A percentile compares a stretch with the other conserved stretches of the same genome.
Conservation (phyloP, 805 yeast species). For the Maudiozyma bulderi region DNA sequence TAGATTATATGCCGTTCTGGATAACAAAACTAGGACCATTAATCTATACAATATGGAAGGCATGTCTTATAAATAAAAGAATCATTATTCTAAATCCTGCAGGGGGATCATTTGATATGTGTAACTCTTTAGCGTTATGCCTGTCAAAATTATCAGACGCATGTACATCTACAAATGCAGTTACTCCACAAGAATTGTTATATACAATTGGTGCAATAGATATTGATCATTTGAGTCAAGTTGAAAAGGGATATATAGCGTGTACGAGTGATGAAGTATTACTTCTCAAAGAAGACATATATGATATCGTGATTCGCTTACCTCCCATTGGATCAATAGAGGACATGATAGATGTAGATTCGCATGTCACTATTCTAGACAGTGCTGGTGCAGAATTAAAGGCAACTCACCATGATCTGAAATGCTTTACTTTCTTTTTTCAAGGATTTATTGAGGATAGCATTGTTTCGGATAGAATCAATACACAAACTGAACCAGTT, state of each 20-base stretch:
- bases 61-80: constrained; percentile 20
- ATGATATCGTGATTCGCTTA: constrained; percentile 18
- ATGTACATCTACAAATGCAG: background rate
- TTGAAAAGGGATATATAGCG: constrained; percentile 17
- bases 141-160: constrained; percentile 15
- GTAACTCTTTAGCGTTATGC: constrained; percentile 23
- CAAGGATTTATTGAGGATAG: constrained; percentile 11
- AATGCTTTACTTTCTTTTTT: constrained; percentile 11
- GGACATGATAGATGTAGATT: constrained; percentile 3
- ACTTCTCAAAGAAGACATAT: constrained; percentile 16
- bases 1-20: constrained; percentile 16
- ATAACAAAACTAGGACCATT: constrained; percentile 25
- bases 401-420: constrained; percentile 24
- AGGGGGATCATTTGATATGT: constrained; percentile 21
- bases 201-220: constrained; percentile 12
- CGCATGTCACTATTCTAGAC: constrained; percentile 4
- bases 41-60: constrained; percentile 28
- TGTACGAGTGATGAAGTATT: constrained; percentile 27
- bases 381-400: constrained; percentile 9
- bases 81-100: constrained; percentile 21
- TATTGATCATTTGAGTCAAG: constrained; percentile 5
- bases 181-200: background rate
- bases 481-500: constrained; percentile 16
- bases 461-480: constrained; percentile 8
- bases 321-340: constrained; percentile 5